phyloP scores from a whole-genome alignment of 2,329 filamentous ascomycete species.

The Cryphonectria japonica region DNA sequence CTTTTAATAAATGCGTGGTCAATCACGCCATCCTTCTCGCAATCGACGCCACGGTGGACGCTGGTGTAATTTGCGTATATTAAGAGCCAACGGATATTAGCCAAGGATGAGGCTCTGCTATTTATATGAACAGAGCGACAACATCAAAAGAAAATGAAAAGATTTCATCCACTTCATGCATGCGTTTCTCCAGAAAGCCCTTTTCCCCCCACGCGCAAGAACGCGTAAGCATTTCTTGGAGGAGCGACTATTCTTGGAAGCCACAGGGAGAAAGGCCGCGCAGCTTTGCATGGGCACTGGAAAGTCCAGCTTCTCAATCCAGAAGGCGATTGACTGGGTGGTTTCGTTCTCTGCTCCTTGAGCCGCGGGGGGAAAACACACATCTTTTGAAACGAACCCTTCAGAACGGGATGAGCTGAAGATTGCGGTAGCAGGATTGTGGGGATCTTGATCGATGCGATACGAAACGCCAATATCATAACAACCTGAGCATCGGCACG shows the following conservation, averaged over 20 bases:
- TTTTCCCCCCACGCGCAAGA: background rate
- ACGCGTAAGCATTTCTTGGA: constrained; percentile 1
- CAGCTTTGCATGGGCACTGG: background rate
- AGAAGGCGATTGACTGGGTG: background rate
- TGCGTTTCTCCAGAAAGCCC: too few relatives aligned
- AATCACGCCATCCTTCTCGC: constrained; percentile 9
- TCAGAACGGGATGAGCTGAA: background rate
- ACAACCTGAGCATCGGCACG: background rate
- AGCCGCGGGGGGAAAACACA: background rate
- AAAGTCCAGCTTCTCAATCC: background rate
- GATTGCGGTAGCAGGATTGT: background rate
- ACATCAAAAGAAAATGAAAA: background rate
- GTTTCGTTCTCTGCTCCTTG: background rate
- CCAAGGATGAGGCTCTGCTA: background rate
- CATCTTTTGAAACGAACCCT: background rate
- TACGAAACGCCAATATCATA: background rate
- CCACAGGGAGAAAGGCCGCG: background rate
- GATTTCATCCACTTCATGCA: background rate
- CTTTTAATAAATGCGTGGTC: background rate
- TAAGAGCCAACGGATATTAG: background rate
- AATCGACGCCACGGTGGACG: background rate
- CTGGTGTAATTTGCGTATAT: background rate
- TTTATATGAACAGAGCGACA: background rate
- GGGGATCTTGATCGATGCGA: background rate
- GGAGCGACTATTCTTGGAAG: background rate